Conservation (phyloP, 2,329 filamentous ascomycete species). For the Paraconiothyrium sp. region DNA sequence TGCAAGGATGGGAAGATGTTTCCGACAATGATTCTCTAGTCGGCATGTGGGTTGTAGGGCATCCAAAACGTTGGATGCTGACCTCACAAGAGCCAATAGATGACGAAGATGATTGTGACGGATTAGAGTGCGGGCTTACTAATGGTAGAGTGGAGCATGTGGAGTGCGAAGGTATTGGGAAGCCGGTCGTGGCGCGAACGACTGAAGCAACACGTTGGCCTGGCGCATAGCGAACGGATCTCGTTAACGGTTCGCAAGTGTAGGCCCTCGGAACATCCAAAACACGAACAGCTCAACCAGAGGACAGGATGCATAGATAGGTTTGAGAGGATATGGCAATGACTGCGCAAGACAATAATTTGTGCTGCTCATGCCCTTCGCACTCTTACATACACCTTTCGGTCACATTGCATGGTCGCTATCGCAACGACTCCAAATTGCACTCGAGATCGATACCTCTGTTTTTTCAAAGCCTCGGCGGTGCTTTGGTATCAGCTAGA, state of each 20-base stretch:
- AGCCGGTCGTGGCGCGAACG: background rate
- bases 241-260: no score
- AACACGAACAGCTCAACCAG: no score
- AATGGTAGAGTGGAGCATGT: background rate
- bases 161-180: background rate
- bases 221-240: no score
- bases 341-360: no score
- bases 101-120: accelerated
- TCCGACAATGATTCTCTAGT: background rate
- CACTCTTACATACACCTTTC: background rate
- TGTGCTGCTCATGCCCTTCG: background rate
- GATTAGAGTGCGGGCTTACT: background rate
- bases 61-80: slow-evolving; percentile 3
- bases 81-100: background rate
- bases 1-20: background rate
- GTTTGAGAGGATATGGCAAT: background rate
- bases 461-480: background rate
- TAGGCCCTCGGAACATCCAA: no score
- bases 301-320: background rate
- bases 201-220: background rate
- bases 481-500: background rate
- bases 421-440: background rate
- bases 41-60: background rate
- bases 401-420: background rate
- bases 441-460: background rate